A percentile compares a stretch with the other conserved stretches of the same genome.
phyloP scores from a whole-genome alignment of 2,329 filamentous ascomycete genomes.

The Rhytidhysteron rufulum region DNA sequence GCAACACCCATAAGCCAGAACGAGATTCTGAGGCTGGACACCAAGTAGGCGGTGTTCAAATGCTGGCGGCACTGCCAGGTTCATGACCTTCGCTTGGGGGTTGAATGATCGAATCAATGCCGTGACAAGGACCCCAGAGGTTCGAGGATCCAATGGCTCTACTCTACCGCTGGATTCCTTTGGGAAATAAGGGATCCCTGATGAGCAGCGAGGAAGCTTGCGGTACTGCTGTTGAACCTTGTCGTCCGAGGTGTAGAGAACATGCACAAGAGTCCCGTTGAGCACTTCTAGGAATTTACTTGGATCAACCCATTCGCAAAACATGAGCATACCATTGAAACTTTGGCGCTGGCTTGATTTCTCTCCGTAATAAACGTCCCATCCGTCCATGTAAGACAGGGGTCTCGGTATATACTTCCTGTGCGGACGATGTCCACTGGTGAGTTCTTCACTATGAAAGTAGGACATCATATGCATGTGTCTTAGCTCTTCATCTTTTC shows the following conservation, averaged over 20 bases:
- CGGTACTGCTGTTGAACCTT: slow-evolving; percentile 18
- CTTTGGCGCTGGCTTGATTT: slow-evolving; percentile 38
- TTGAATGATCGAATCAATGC: slow-evolving; percentile 71
- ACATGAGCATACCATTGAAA: slow-evolving; percentile 63
- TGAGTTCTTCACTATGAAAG: slow-evolving; percentile 54
- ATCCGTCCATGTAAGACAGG: slow-evolving; percentile 56
- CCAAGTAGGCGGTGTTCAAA: slow-evolving; percentile 19
- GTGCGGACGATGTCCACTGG: slow-evolving; percentile 12
- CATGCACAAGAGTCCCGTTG: slow-evolving; percentile 66
- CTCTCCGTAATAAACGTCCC: slow-evolving; percentile 59
- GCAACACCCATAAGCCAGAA: slow-evolving; percentile 29
- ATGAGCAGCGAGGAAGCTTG: slow-evolving; percentile 38
- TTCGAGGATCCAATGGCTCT: slow-evolving; percentile 53
- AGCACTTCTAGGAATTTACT: slow-evolving; percentile 61
- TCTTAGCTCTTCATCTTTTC: slow-evolving; percentile 63
- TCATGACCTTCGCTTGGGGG: slow-evolving; percentile 48
- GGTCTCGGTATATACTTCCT: slow-evolving; percentile 52
- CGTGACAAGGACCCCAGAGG: slow-evolving; percentile 59
- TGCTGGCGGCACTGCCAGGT: slow-evolving; percentile 62
- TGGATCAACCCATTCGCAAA: slow-evolving; percentile 60
- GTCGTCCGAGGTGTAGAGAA: slow-evolving; percentile 58
- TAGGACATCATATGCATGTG: slow-evolving; percentile 79
- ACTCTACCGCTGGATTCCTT: slow-evolving; percentile 43
- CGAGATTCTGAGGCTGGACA: slow-evolving; percentile 22
- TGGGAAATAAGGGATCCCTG: slow-evolving; percentile 59